Conservation (phyloP, 2,329 filamentous ascomycete genomes). For the Bipolaris cookei region DNA sequence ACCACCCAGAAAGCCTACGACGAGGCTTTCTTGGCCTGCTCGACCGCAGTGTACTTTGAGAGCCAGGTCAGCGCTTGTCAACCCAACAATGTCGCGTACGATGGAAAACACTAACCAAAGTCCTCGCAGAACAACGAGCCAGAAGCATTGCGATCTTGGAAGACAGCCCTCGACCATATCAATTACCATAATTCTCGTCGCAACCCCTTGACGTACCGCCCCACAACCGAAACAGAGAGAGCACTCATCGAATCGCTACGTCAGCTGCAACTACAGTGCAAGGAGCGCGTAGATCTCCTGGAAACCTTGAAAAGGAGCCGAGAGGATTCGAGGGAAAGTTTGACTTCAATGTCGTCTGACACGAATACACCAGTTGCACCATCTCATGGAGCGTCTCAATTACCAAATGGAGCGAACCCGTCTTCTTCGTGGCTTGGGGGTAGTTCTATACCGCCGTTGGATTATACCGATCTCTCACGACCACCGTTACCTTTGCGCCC, state of each 20-base stretch:
- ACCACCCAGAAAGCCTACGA: slow-evolving; percentile 97
- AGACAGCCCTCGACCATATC: slow-evolving; percentile 84
- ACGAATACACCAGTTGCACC: slow-evolving; percentile 34
- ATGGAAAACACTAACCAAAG: slow-evolving; percentile 4
- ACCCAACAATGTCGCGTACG: neutral
- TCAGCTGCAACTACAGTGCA: slow-evolving; percentile 87
- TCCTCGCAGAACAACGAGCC: slow-evolving; percentile 77
- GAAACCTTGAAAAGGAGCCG: slow-evolving; percentile 76
- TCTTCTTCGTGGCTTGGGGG: slow-evolving; percentile 70
- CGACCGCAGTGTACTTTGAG: slow-evolving; percentile 95
- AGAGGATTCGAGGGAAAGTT: slow-evolving; percentile 57
- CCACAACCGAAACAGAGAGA: slow-evolving; percentile 81
- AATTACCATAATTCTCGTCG: slow-evolving; percentile 82
- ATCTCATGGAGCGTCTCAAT: slow-evolving; percentile 24
- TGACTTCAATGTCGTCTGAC: slow-evolving; percentile 23
- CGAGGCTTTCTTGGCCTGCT: slow-evolving; percentile 92
- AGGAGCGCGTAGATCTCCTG: slow-evolving; percentile 87
- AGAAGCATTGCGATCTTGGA: slow-evolving; percentile 92
- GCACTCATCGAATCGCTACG: slow-evolving; percentile 80
- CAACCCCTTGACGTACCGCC: slow-evolving; percentile 70
- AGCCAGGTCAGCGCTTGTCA: slow-evolving; percentile 67
- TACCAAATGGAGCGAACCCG: slow-evolving; percentile 19
- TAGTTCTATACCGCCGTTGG: slow-evolving; percentile 80
- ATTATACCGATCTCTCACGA: slow-evolving; percentile 80
- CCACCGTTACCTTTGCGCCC: slow-evolving; percentile 67